phyloP scores from a whole-genome alignment of 1,284 basidiomycete genomes.

The Papiliotrema flavescens region DNA sequence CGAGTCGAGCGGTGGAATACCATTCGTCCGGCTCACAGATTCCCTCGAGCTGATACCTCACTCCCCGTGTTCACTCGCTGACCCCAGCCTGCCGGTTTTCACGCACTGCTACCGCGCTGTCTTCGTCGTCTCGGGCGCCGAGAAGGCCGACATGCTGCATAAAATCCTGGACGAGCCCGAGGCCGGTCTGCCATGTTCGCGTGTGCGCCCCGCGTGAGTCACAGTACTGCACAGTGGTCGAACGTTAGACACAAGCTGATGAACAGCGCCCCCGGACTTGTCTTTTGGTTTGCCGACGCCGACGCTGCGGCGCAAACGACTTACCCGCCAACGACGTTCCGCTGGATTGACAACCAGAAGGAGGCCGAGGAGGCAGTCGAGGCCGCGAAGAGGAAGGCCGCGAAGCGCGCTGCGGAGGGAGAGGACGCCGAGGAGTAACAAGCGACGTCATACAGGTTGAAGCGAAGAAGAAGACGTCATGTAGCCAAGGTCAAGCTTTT shows the following conservation, averaged over 20 bases:
- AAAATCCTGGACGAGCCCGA: constrained; percentile 81
- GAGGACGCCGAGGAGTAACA: constrained; percentile 10
- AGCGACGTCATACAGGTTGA: no score
- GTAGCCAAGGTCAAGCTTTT: no score
- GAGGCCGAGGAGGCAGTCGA: constrained; percentile 48
- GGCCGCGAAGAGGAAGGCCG: constrained; percentile 33
- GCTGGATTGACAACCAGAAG: constrained; percentile 49
- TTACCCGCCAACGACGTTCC: constrained; percentile 46
- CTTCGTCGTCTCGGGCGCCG: constrained; percentile 82
- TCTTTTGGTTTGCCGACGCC: constrained; percentile 86
- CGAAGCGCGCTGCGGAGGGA: constrained; percentile 23
- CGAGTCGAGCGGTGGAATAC: no score
- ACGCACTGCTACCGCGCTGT: constrained; percentile 86
- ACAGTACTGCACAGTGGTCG: background rate
- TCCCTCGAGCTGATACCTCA: no score
- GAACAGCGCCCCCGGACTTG: constrained; percentile 65
- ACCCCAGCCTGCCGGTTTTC: constrained; percentile 63
- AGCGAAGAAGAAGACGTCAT: no score
- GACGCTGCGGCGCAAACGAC: constrained; percentile 60
- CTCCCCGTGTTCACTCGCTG: no score
- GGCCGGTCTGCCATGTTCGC: constrained; percentile 73
- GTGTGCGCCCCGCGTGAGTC: constrained; percentile 67
- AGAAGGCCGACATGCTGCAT: constrained; percentile 77
- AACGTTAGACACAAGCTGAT: background rate
- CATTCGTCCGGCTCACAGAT: no score